phyloP scores from a whole-genome alignment of 2,329 filamentous ascomycete genomes.

The Hyphodiscus sp. region DNA sequence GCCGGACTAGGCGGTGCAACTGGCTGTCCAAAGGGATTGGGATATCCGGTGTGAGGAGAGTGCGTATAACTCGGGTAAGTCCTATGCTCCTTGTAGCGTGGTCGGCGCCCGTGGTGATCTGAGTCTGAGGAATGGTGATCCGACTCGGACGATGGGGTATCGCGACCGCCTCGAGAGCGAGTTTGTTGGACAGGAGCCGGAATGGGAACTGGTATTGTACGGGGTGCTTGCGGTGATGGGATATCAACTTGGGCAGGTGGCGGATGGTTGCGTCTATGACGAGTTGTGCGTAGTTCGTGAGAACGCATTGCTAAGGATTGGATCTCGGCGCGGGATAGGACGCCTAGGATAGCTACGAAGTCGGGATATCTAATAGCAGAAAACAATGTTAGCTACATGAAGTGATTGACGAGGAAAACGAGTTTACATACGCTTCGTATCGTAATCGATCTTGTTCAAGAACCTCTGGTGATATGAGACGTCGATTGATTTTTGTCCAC shows the following conservation, averaged over 20 bases:
- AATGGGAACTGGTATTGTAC: conserved; percentile 8
- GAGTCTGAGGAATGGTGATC: neutral
- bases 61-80: neutral
- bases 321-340: conserved; percentile 46
- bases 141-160: conserved; percentile 11
- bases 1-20: conserved; percentile 13
- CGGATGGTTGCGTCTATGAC: conserved; percentile 9
- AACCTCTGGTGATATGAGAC: conserved; percentile 51
- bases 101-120: neutral
- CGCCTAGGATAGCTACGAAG: conserved; percentile 54
- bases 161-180: conserved; percentile 1
- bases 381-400: conserved; percentile 1
- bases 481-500: conserved; percentile 53
- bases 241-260: neutral
- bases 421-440: conserved; percentile 43
- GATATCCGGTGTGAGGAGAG: conserved; percentile 13
- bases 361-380: conserved; percentile 37
- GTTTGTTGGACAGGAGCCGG: conserved; percentile 1
- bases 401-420: neutral
- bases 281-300: conserved; percentile 31
- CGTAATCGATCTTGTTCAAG: conserved; percentile 48
- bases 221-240: conserved; percentile 9
- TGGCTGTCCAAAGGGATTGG: conserved; percentile 17
- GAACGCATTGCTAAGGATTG: conserved; percentile 41
- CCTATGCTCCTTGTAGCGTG: conserved; percentile 4